Base-by-base conservation (phyloP, 2,329 filamentous ascomycete genomes). In the Didymella segeticola region DNA sequence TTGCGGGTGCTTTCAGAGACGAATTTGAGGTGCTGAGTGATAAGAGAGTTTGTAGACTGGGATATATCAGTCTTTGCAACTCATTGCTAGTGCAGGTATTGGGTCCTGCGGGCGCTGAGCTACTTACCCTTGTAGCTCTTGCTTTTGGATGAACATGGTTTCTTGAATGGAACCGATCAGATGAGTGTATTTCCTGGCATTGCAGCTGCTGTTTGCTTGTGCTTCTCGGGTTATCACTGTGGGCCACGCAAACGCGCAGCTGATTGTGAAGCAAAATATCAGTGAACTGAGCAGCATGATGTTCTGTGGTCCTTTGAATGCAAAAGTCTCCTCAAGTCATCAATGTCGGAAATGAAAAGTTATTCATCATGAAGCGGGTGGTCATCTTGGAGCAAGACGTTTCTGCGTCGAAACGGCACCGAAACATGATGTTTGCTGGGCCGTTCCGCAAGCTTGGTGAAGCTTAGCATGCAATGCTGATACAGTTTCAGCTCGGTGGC, bases 121-220 rank as follows among this genome's bases (percentile, higher is more conserved):
- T 11, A 33, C 49, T 11, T 46, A 62, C 64, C 60, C 60, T 42
- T 59, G 45, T 3, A 66, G 46, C 26, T 67, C 64, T 15, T 63
- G 56, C 17, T 53, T 53, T 36, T 67, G 64, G 14, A 67, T 64
- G 20, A 58, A 50, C 20, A 67, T 55, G 29, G 64, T 66, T 9
- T 55, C 47, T 22, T 66, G 51, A 9, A 66, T 67, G 5, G 63
- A 63, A 1, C 53, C 47, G 2, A 50, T 36, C 5, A 67, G 54
- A 10, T 63, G 25, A 1, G 43, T 22, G 6, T 26, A 34, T 31
- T 38, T 43, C 11, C 11, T 19, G 8, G 25, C 31, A 47, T 53
- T 38, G 25, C 50, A 53, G 7, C 20, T 43, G 3, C 12, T 42
- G 26, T 37, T 47, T 6, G 37, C 38, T 31, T 37, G 31, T 7